A percentile compares a stretch with the other conserved stretches of the same genome.
phyloP scores from a whole-genome alignment of 129 eudicot genomes.

The Chrysanthemum lavandulifolium region DNA sequence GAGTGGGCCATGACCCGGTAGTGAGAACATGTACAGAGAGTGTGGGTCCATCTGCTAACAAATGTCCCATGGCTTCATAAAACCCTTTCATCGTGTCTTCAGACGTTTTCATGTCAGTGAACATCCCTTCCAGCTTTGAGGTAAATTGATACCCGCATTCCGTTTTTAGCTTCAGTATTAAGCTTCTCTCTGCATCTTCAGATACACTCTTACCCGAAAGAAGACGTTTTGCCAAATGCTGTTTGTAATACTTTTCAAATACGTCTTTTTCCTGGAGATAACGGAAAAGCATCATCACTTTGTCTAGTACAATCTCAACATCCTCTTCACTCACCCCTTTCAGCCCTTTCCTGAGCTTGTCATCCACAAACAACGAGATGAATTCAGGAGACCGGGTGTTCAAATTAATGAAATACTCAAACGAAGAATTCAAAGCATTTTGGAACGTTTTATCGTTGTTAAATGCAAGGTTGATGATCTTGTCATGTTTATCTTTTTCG shows the following conservation, averaged over 20 bases:
- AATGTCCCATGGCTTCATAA: no score
- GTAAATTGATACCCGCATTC: constrained; percentile 53
- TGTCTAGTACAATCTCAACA: constrained; percentile 43
- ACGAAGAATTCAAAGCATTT: constrained; percentile 35
- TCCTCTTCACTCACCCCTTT: constrained; percentile 53
- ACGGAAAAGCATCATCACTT: constrained; percentile 50
- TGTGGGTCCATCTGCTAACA: no score
- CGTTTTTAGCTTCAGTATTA: constrained; percentile 42
- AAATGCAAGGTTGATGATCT: no score
- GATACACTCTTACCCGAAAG: constrained; percentile 45
- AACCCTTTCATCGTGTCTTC: no score
- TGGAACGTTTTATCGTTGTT: no score
- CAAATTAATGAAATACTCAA: constrained; percentile 50
- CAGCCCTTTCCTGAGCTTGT: constrained; percentile 47
- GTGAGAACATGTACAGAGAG: no score
- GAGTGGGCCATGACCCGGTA: no score
- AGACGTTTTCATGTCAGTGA: constrained; percentile 24
- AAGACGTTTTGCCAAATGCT: constrained; percentile 45
- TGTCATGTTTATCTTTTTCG: no score
- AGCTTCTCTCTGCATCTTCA: constrained; percentile 48
- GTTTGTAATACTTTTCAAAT: constrained; percentile 49
- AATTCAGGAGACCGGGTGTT: constrained; percentile 52
- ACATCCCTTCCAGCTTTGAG: constrained; percentile 58
- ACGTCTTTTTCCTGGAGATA: constrained; percentile 53
- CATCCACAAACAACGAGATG: constrained; percentile 56